Evolutionary conservation across 352 stramenopile species (phyloP).

Genomic region (Pythium dissotocum): DNA sequence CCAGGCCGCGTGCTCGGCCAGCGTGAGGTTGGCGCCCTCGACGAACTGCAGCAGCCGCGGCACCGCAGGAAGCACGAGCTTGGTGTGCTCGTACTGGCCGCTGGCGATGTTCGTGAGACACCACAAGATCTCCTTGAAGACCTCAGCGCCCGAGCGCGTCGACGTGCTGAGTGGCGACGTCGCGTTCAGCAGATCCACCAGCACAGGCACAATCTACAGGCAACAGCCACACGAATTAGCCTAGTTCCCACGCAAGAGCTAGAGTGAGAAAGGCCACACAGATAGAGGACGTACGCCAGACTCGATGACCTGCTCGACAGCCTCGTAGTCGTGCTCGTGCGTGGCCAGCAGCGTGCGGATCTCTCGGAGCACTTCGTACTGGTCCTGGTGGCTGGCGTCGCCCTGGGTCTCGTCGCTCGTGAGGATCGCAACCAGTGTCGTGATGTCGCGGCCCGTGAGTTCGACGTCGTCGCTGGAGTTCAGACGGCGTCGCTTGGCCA

Average conservation of each 20-base stretch:
- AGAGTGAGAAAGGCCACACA: too few species aligned
- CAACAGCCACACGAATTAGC: neutral
- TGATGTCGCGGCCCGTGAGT: conserved; percentile 55
- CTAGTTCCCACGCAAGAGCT: neutral
- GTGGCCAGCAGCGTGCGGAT: conserved; percentile 59
- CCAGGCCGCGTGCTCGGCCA: conserved; percentile 80
- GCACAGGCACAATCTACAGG: conserved; percentile 64
- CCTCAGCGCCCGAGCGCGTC: conserved; percentile 62
- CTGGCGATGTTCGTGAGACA: conserved; percentile 85
- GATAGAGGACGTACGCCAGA: conserved; percentile 49
- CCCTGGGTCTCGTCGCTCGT: conserved; percentile 5
- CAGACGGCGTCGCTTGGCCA: conserved; percentile 72
- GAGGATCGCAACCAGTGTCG: conserved; percentile 52
- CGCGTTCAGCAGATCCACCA: conserved; percentile 67
- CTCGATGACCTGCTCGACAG: conserved; percentile 76
- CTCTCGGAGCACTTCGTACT: conserved; percentile 71
- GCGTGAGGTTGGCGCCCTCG: conserved; percentile 48
- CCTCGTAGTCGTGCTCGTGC: conserved; percentile 66
- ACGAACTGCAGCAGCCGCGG: conserved; percentile 75
- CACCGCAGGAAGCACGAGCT: conserved; percentile 73
- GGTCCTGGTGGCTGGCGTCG: conserved; percentile 48
- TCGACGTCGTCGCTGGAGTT: conserved; percentile 46
- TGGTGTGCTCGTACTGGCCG: conserved; percentile 83
- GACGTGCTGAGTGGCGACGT: conserved; percentile 62
- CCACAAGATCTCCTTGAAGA: conserved; percentile 81